Base-by-base conservation (phyloP, 306 rosid species). In the Crataegus laevigata region DNA sequence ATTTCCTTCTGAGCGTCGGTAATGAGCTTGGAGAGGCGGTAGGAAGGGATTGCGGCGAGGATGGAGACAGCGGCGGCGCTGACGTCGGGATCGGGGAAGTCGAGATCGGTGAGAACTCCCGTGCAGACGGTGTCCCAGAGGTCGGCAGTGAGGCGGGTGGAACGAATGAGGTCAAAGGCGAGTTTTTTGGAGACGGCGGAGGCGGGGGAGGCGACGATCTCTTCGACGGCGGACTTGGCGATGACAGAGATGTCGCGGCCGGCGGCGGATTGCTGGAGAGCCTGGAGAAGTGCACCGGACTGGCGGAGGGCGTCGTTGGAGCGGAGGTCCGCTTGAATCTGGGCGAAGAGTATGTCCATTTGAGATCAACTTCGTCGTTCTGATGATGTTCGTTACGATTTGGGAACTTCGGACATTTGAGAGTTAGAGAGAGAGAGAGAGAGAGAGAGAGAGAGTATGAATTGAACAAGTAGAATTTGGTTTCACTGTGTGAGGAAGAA, bases 241-340 rank as follows among this genome's bases (percentile, higher is more conserved):
- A 92, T 82, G 63, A 94, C 88, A 62, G 99, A 88, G 73, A 87
- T 91, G 80, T 94, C 99, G 18, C 96, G 93, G 25, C 99, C 99
- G 40, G 96, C 99, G 26, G 99, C 99, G 17, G 98, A 92, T 18
- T 94, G 99, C 83, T 94, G 99, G n/a, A 94, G 99, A 6, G 99
- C 96, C 66, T 85, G 99, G 55, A 94, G 92, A 47, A 94, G 96
- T 52, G 99, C 99, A 18, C 99, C 86, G 38, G 96, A 89, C 77
- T 94, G 99, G 61, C 99, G 98, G 68, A 94, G 98, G 2, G 99
- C 98, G 58, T 92, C 99, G 80, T 88, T 92, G 83, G 99, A 90
- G 45, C 96, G 99, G 81, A 92, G 97, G 85, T 94, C 98, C 5
- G 99, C 96, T 75, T 94, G 99, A 93, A 94, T 92, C 97, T 92